Conservation (phyloP, 805 yeast genomes). For the Metschnikowia lochheadii region DNA sequence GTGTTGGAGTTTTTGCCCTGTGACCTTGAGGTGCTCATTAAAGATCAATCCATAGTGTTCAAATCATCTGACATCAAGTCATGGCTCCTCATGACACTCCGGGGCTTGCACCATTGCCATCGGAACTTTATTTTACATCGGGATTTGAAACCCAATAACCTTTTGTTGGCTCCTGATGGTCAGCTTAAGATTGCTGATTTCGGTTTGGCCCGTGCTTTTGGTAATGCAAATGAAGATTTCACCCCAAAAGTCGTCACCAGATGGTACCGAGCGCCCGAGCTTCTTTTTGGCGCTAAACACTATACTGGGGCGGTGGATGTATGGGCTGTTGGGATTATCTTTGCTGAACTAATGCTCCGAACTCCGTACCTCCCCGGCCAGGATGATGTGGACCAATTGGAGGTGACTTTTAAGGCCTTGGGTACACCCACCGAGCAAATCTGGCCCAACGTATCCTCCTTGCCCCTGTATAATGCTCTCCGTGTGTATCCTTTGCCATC, state of each 20-base stretch:
- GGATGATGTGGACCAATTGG: constrained; percentile 85
- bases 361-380: constrained; percentile 93
- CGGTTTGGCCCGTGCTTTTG: constrained; percentile 86
- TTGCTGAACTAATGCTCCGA: constrained; percentile 93
- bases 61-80: constrained; percentile 84
- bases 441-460: constrained; percentile 85
- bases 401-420: constrained; percentile 88
- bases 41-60: constrained; percentile 72
- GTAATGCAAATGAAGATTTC: constrained; percentile 65
- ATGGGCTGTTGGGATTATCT: constrained; percentile 56
- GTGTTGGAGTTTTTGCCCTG: constrained; percentile 93
- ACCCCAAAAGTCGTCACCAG: constrained; percentile 95
- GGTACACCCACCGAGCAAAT: constrained; percentile 92
- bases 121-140: constrained; percentile 86
- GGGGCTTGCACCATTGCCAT: constrained; percentile 96
- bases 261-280: constrained; percentile 88
- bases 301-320: constrained; percentile 43
- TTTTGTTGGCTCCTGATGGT: constrained; percentile 83
- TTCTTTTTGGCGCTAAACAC: constrained; percentile 42
- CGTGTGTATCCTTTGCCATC: constrained; percentile 81
- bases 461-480: constrained; percentile 73
- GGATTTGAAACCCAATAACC: constrained; percentile 89
- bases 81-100: constrained; percentile 89
- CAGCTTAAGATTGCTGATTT: constrained; percentile 94
- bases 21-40: constrained; percentile 85